A percentile compares a stretch with the other conserved stretches of the same genome.
Evolutionary conservation across 2,329 filamentous ascomycete genomes (phyloP).

Genomic region (Aspergillus uvarum): DNA sequence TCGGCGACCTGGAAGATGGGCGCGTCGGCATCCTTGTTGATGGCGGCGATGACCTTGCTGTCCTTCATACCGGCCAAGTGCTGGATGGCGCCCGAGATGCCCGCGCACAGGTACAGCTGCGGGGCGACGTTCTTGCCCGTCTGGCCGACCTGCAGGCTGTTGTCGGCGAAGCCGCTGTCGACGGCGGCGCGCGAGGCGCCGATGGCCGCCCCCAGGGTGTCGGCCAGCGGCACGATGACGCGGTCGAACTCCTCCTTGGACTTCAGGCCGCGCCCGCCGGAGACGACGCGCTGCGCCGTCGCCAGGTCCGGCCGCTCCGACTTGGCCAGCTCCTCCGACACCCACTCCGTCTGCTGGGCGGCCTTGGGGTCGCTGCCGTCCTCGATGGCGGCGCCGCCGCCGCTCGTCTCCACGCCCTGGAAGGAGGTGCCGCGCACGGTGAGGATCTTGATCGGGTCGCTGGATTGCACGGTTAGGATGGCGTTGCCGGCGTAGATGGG

Average conservation of each 20-base stretch:
- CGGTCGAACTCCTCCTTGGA: slow-evolving; percentile 97
- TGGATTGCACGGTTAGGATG: slow-evolving; percentile 91
- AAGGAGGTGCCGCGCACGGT: slow-evolving; percentile 95
- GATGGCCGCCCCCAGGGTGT: slow-evolving; percentile 90
- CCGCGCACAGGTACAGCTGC: slow-evolving; percentile 89
- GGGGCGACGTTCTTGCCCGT: slow-evolving; percentile 98
- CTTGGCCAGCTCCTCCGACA: slow-evolving; percentile 89
- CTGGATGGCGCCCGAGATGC: slow-evolving; percentile 96
- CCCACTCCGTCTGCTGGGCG: slow-evolving; percentile 75
- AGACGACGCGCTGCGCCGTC: slow-evolving; percentile 86
- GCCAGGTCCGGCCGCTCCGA: slow-evolving; percentile 91
- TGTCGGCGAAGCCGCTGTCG: slow-evolving; percentile 96
- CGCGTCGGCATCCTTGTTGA: slow-evolving; percentile 96
- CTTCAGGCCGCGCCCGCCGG: slow-evolving; percentile 90
- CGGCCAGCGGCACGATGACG: slow-evolving; percentile 87
- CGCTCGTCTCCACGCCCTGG: slow-evolving; percentile 67
- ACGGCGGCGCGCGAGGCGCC: slow-evolving; percentile 93
- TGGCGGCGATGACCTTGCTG: slow-evolving; percentile 97
- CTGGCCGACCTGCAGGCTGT: slow-evolving; percentile 96
- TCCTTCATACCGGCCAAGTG: slow-evolving; percentile 99
- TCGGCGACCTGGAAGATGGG: slow-evolving; percentile 98
- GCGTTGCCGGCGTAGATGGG: slow-evolving; percentile 98
- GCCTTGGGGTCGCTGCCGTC: slow-evolving; percentile 82
- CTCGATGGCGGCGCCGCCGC: slow-evolving; percentile 73
- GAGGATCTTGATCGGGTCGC: slow-evolving; percentile 80